Base-by-base conservation (phyloP, 306 rosid genomes). In the Mimosa bimucronata region DNA sequence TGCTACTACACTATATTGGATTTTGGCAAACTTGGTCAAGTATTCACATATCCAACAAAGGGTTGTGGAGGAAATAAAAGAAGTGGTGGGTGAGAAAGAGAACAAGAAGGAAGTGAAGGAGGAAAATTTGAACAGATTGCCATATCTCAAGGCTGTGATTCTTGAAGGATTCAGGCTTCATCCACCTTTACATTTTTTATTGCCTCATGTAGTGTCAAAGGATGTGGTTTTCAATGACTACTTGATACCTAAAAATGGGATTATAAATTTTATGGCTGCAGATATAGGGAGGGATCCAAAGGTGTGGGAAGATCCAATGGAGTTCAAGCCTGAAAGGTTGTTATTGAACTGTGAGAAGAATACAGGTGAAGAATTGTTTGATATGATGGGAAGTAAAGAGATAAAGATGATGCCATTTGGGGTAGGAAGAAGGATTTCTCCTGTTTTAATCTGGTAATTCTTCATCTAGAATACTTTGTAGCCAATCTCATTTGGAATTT, bases 381-480 rank as follows among this genome's bases (percentile, higher is more conserved):
- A 40, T 21, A 67, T 67, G 1, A 67, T 52, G 2, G 52, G 52
- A 12, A 67, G 52, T 9, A 67, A 67, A 21, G 73, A 38, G 31
- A 67, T 40, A 0, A 67, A 67, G n/a, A 67, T 67, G 52, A 40
- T 67, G 73, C 73, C 73, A 1, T 40, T 67, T 67, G 73, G 73
- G 19, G 73, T 0, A 10, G 73, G 52, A 2, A 67, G 73, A 21
- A 67, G 73, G 11, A 40, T 40, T 0, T 67, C 31, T 40, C 73
- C 73, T 0, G 11, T 0, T 67, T 19, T 67, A 67, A 67, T 38
- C 26, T 67, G 31, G 73, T 52, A 11, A 38, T 67, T 30, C 52
- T 67, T 0, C 52, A 67, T 40, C 5, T 40, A 10, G 73, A 67
- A 0, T 67, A 67, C 9, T 67, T 11, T 21, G 52, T 38, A 10